A percentile compares a stretch with the other conserved stretches of the same genome.
Evolutionary conservation across 768 basidiomycete species (phyloP).

Genomic region (Leccinum arenicola): DNA sequence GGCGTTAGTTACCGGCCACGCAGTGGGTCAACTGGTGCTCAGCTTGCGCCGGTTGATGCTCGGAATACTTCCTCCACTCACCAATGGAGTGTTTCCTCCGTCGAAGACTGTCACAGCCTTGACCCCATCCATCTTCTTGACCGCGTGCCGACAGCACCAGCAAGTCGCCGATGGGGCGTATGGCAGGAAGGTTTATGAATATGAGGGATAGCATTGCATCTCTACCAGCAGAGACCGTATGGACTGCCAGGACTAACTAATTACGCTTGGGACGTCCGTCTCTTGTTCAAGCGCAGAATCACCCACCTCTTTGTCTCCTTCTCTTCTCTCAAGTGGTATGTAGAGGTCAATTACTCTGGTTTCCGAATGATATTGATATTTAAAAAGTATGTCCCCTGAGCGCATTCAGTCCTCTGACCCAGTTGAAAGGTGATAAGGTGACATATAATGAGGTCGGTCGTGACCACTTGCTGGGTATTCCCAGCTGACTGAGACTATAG

Average conservation of each 20-base stretch:
- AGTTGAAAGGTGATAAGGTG: constrained; percentile 84
- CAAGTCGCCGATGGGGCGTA: too few species aligned
- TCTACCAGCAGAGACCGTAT: too few species aligned
- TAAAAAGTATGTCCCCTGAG: constrained; percentile 65
- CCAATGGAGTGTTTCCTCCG: constrained; percentile 46
- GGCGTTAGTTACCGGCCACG: constrained; percentile 24
- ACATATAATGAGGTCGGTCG: constrained; percentile 53
- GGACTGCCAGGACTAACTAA: too few species aligned
- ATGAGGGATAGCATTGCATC: too few species aligned
- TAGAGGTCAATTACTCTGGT: constrained; percentile 90
- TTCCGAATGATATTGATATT: constrained; percentile 84
- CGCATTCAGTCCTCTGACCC: background rate
- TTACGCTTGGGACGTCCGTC: constrained; percentile 32
- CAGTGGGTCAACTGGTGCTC: constrained; percentile 18
- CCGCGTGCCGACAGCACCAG: too few species aligned
- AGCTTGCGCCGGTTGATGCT: background rate
- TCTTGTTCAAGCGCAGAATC: constrained; percentile 87
- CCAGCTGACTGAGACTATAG: constrained; percentile 30
- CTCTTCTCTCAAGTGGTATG: constrained; percentile 77
- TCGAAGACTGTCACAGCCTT: constrained; percentile 37
- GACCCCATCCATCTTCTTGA: constrained; percentile 21
- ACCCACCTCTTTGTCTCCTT: constrained; percentile 76
- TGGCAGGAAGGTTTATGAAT: too few species aligned
- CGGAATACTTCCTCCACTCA: constrained; percentile 8
- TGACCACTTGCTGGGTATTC: background rate